Conservation (phyloP, 108 stramenopile species). For the Cyclotella baltica region DNA sequence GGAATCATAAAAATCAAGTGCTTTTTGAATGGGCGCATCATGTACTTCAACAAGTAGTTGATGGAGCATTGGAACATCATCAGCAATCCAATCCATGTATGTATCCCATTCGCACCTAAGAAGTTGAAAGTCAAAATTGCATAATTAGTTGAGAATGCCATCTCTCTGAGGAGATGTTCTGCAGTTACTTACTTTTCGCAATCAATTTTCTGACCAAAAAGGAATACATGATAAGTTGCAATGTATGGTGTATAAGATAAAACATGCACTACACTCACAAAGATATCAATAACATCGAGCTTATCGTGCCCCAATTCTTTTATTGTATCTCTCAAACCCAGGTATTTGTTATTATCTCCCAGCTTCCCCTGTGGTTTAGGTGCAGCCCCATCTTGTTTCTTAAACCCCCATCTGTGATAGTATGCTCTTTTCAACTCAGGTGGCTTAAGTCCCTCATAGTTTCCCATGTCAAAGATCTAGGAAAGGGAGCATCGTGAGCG, state of each 20-base stretch:
- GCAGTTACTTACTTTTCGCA: too few species aligned
- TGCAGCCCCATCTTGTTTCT: constrained; percentile 31
- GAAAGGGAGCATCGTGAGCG: too few species aligned
- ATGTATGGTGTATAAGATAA: not conserved
- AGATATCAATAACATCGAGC: constrained; percentile 60
- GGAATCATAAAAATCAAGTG: constrained; percentile 54
- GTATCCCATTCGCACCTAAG: constrained; percentile 75
- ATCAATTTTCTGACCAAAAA: constrained; percentile 55
- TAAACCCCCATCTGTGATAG: constrained; percentile 70
- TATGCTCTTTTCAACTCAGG: constrained; percentile 44
- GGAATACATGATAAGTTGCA: not conserved
- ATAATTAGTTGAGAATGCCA: too few species aligned
- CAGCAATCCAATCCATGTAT: constrained; percentile 44
- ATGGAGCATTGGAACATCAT: constrained; percentile 35
- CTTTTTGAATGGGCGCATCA: constrained; percentile 25
- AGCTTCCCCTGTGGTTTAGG: not conserved
- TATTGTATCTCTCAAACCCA: constrained; percentile 48
- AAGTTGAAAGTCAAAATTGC: too few species aligned
- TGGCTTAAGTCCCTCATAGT: constrained; percentile 37
- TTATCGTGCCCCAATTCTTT: constrained; percentile 63
- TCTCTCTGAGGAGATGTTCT: too few species aligned
- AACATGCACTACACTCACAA: constrained; percentile 14
- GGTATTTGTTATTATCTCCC: not conserved
- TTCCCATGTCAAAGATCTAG: constrained; percentile 66
- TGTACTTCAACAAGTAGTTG: constrained; percentile 58